These are phyloP conservation scores for Gymnopilus junonius DNA, from an alignment of 768 basidiomycete genomes.

Conservation along the genomic window DNA sequence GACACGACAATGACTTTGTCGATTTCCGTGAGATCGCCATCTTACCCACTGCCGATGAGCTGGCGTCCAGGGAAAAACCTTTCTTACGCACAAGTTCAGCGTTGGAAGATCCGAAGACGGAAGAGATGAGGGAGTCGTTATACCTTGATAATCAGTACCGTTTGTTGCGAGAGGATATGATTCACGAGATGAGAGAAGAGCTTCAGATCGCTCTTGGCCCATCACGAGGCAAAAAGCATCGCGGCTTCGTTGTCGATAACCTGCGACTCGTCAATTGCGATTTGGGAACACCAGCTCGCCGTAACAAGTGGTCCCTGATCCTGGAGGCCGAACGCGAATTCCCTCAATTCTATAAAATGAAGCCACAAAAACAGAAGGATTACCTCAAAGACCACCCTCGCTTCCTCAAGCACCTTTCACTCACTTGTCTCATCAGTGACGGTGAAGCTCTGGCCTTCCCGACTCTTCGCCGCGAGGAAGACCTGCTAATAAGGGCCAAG, in stretches of 20 bases:
- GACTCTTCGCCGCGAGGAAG: conserved; percentile 57
- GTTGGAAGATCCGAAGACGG: conserved; percentile 46
- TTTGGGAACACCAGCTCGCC: conserved; percentile 25
- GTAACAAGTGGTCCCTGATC: conserved; percentile 14
- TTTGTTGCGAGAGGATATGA: conserved; percentile 56
- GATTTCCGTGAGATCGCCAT: conserved; percentile 68
- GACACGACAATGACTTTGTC: conserved; percentile 71
- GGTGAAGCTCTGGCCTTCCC: conserved; percentile 55
- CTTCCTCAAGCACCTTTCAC: conserved; percentile 56
- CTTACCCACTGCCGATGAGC: conserved; percentile 64
- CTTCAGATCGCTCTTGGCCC: conserved; percentile 50
- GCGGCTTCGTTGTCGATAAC: conserved; percentile 39
- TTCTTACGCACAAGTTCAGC: conserved; percentile 51
- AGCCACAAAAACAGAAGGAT: conserved; percentile 37
- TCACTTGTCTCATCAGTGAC: conserved; percentile 55
- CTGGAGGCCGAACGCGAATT: conserved; percentile 41
- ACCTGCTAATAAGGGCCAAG: conserved; percentile 46
- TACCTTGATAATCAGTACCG: conserved; percentile 73
- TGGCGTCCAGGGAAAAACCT: conserved; percentile 45
- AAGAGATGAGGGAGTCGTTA: conserved; percentile 41
- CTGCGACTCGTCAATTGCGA: conserved; percentile 25
- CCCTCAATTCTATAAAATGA: conserved; percentile 35
- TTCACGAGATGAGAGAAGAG: conserved; percentile 37
- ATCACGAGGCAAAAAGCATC: conserved; percentile 46
- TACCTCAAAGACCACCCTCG: conserved; percentile 42